Evolutionary conservation across 148 eudicot species (phyloP).

Genomic region (Vaccinium corymbosum): DNA sequence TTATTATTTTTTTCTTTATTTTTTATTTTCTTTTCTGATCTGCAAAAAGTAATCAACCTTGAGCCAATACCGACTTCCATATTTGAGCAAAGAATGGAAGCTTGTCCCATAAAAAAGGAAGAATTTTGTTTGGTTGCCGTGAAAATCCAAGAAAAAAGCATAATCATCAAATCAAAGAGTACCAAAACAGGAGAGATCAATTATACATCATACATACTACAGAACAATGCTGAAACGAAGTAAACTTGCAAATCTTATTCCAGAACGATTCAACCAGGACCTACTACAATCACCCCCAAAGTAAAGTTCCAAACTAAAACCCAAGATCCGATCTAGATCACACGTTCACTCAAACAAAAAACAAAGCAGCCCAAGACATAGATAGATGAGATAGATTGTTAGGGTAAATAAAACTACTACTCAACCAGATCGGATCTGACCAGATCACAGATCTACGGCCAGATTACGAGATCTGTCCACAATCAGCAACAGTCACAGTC

Average conservation of each 20-base stretch:
- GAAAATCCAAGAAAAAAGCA: neutral
- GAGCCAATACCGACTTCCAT: neutral
- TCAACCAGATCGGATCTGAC: neutral
- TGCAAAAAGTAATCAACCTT: neutral
- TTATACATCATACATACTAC: neutral
- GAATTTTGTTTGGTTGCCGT: neutral
- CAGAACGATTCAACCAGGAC: neutral
- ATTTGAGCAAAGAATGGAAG: neutral
- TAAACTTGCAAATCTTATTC: neutral
- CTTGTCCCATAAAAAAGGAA: neutral
- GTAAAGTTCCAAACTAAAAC: neutral
- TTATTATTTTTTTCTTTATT: too few species aligned
- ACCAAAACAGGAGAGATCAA: neutral
- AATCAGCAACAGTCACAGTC: constrained; percentile 55
- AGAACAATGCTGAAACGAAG: neutral
- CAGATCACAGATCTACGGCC: neutral
- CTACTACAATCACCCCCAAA: neutral
- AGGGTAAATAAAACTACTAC: constrained; percentile 6
- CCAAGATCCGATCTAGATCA: neutral
- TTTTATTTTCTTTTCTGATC: too few species aligned
- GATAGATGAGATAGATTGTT: neutral
- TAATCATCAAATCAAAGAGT: neutral
- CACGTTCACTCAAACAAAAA: neutral
- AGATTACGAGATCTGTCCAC: constrained; percentile 42
- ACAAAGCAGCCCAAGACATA: neutral